Base-by-base conservation (phyloP, 306 rosid genomes). In the Begonia masoniana region DNA sequence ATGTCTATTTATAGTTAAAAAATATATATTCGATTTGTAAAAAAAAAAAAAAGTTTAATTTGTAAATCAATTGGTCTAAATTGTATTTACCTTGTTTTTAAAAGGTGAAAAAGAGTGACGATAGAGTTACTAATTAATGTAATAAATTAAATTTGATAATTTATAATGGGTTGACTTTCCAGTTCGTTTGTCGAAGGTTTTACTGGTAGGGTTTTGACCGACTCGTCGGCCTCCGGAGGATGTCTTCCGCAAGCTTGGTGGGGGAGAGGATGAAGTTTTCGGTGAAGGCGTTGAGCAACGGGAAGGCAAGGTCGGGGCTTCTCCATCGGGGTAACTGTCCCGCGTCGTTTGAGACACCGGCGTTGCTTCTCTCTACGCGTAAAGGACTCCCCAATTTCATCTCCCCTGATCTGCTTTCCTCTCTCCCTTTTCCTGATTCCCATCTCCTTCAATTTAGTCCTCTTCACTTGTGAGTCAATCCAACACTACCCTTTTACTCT, bases 401-500 rank as follows among this genome's bases (percentile, higher is more conserved):
- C 41, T 47, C 95, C 35, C 97, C 92, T 2, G 97, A 91, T 64
- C 88, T 81, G 55, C 88, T 91, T 63, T 39, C 74, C 52, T 83
- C 94, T 63, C 88, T 91, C n/a, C 97, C 97, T 58, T 91, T 76
- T 12, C 97, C 97, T 15, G 82, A 89, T 63, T 82, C 84, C 59
- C 74, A 76, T 61, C 84, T 85, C 63, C 82, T 91, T 56, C 97
- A 91, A 60, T 70, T 83, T 47, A 78, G 85, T 43, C 87, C 96
- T 1, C 75, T 85, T 46, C 96, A 91, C 69, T 91, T 91, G 97
- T 88, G 74, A 71, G 80, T 54, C 1, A 46, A n/a, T 59, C 9
- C 12, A 12, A 13, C 51, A 42, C 15, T n/a, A 12, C 13, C 43
- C 36, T 8, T 56, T 5, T 45, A 9, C 2, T 19, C 31, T 10